A percentile compares a stretch with the other conserved stretches of the same genome.
Evolutionary conservation across 441 rosid genomes (phyloP).

Genomic region (Erysimum cheiri): DNA sequence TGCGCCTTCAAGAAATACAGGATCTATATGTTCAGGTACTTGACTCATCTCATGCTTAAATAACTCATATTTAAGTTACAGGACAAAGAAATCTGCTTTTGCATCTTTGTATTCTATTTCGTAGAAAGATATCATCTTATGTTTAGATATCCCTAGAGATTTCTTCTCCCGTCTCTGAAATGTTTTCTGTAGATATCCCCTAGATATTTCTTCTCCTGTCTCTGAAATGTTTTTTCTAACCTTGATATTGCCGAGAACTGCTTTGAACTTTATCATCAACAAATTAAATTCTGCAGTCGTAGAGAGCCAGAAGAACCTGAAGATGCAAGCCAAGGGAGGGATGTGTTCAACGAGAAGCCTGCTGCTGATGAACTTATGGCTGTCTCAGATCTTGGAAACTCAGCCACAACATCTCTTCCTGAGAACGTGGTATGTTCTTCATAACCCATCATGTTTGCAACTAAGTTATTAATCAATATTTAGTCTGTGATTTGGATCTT

Average conservation of each 20-base stretch:
- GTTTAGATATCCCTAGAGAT: background rate
- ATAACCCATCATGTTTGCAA: background rate
- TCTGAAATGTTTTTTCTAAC: background rate
- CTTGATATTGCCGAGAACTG: background rate
- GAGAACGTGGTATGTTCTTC: constrained; percentile 81
- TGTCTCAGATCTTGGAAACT: constrained; percentile 89
- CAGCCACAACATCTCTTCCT: constrained; percentile 94
- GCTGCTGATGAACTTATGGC: constrained; percentile 96
- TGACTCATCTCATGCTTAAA: background rate
- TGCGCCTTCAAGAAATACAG: constrained; percentile 87
- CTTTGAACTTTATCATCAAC: constrained; percentile 11
- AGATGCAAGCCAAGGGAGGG: constrained; percentile 95
- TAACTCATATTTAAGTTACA: background rate
- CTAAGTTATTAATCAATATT: background rate
- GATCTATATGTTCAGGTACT: constrained; percentile 88
- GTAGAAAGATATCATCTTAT: constrained; percentile 20
- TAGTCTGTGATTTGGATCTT: background rate
- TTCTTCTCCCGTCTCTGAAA: no score
- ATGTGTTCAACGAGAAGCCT: constrained; percentile 96
- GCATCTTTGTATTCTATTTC: background rate
- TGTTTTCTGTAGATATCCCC: background rate
- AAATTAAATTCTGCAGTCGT: constrained; percentile 56
- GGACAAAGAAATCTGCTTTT: background rate
- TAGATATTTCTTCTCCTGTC: background rate
- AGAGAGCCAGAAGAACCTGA: constrained; percentile 99